phyloP scores from a whole-genome alignment of 345 rosid genomes.

The Kernera saxatilis region DNA sequence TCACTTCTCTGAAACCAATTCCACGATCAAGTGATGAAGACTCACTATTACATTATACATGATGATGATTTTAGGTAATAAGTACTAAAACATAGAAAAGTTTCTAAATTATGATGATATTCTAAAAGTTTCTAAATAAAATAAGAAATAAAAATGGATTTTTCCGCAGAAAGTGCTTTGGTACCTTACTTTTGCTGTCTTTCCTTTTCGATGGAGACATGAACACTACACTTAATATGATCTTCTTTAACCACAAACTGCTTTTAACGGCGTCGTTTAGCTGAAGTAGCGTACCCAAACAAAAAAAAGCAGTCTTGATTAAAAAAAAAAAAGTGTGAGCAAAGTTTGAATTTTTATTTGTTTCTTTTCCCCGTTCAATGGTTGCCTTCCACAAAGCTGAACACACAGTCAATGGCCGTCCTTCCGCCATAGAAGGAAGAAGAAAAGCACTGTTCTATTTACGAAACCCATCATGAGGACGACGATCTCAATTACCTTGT shows the following conservation, averaged over 20 bases:
- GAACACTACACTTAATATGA: not conserved
- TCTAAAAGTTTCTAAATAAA: not conserved
- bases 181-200: not conserved
- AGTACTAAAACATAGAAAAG: not conserved
- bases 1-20: too few species aligned
- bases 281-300: not conserved
- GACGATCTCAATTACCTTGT: conserved; percentile 19
- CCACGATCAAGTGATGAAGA: too few species aligned
- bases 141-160: not conserved
- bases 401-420: conserved; percentile 40
- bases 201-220: not conserved
- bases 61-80: not conserved
- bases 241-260: not conserved
- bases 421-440: conserved; percentile 15
- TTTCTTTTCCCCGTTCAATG: not conserved
- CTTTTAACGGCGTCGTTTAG: not conserved
- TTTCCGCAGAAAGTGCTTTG: conserved; percentile 19
- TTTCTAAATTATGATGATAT: too few species aligned
- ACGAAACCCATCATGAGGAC: conserved; percentile 28
- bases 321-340: not conserved
- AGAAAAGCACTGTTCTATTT: not conserved
- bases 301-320: not conserved
- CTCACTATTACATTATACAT: not conserved
- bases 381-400: conserved; percentile 25
- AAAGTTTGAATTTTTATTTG: conserved; percentile 18